phyloP scores from a whole-genome alignment of 345 rosid genomes.

The Salix brachista region DNA sequence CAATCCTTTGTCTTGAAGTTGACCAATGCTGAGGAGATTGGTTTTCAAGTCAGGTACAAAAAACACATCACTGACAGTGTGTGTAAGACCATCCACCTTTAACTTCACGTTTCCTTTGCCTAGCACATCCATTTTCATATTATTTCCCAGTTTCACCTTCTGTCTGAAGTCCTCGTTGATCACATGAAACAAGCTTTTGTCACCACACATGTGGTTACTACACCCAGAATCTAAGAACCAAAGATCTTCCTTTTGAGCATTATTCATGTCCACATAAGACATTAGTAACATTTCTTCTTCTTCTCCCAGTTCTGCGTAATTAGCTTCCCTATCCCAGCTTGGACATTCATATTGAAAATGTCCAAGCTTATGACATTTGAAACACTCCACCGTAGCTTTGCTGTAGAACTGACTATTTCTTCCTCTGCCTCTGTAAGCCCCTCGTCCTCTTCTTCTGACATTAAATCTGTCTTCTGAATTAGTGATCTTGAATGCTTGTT shows the following conservation, averaged over 20 bases:
- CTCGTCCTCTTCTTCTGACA: background rate
- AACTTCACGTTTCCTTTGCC: background rate
- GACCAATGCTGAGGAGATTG: background rate
- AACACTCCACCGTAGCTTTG: slow-evolving; percentile 1
- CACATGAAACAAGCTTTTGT: background rate
- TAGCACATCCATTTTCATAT: no score
- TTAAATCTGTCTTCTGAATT: background rate
- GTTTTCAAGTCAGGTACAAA: no score
- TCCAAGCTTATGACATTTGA: background rate
- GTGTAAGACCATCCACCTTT: background rate
- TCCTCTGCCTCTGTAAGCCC: background rate
- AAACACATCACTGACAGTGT: background rate
- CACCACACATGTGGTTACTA: no score
- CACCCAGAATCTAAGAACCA: background rate
- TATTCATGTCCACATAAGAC: background rate
- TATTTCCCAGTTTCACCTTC: no score
- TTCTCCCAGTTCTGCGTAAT: background rate
- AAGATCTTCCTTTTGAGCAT: background rate
- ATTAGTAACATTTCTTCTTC: background rate
- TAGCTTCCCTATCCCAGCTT: background rate
- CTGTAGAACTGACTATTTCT: background rate
- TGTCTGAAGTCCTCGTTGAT: no score
- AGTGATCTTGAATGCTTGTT: background rate
- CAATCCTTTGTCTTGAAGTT: background rate
- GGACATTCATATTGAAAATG: background rate